Evolutionary conservation across 768 basidiomycete species (phyloP).

Genomic region (Naganishia antarctica): DNA sequence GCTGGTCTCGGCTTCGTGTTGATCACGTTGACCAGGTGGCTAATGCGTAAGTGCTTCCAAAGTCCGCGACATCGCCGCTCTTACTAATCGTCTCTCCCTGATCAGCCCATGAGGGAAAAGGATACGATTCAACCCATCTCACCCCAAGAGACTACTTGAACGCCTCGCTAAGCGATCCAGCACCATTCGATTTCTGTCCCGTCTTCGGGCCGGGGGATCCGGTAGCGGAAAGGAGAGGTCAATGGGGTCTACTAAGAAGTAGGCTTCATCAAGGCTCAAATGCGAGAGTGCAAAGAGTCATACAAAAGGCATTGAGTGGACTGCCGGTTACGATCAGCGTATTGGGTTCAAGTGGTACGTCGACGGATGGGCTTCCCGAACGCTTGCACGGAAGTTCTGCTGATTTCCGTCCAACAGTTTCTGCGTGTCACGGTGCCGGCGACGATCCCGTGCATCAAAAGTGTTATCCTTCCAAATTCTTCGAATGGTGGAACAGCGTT

Average conservation of each 20-base stretch:
- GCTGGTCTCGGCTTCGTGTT: constrained; percentile 12
- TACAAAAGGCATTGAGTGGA: constrained; percentile 77
- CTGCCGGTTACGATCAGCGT: constrained; percentile 84
- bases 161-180: constrained; percentile 52
- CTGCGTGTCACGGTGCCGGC: constrained; percentile 87
- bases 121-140: constrained; percentile 32
- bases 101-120: constrained; percentile 1
- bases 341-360: constrained; percentile 78
- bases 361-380: no score
- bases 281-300: constrained; percentile 70
- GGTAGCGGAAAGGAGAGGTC: constrained; percentile 72
- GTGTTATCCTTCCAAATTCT: constrained; percentile 93
- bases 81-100: not conserved
- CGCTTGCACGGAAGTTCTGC: no score
- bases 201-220: constrained; percentile 75
- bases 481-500: constrained; percentile 95
- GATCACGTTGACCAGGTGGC: constrained; percentile 22
- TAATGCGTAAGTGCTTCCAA: constrained; percentile 19
- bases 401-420: no score
- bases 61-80: not conserved
- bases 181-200: constrained; percentile 88
- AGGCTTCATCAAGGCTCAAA: constrained; percentile 74
- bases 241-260: constrained; percentile 66
- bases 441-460: constrained; percentile 75
- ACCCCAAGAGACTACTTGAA: constrained; percentile 78